A percentile compares a stretch with the other conserved stretches of the same genome.
phyloP scores from a whole-genome alignment of 169 alveolate species.

The Eimeria praecox region DNA sequence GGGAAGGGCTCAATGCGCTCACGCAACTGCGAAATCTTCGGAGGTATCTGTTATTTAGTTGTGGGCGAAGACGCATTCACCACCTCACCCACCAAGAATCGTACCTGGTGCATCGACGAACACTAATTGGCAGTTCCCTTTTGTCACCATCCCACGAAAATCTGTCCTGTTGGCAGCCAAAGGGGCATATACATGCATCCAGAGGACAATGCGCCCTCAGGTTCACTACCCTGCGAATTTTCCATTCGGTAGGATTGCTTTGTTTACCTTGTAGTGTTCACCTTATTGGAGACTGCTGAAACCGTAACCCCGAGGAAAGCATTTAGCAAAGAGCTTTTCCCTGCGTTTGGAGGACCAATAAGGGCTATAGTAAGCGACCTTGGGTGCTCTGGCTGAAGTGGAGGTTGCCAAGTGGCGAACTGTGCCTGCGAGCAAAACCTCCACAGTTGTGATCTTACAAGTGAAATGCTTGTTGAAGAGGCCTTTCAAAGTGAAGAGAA shows the following conservation, averaged over 20 bases:
- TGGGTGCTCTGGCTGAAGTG: slow-evolving; percentile 78
- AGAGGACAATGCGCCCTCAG: neutral
- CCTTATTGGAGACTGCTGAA: slow-evolving; percentile 93
- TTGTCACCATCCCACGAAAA: slow-evolving; percentile 85
- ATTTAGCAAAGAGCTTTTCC: slow-evolving; percentile 91
- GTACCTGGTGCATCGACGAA: slow-evolving; percentile 92
- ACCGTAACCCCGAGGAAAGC: slow-evolving; percentile 88
- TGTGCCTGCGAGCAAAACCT: slow-evolving; percentile 73
- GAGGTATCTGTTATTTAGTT: neutral
- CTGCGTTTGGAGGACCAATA: slow-evolving; percentile 91
- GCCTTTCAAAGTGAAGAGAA: neutral
- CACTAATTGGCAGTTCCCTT: slow-evolving; percentile 88
- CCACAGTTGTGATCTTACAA: neutral
- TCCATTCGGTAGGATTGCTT: neutral
- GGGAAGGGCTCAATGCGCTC: neutral
- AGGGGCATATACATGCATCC: neutral
- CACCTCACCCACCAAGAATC: neutral
- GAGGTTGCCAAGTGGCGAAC: slow-evolving; percentile 82
- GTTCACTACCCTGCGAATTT: neutral
- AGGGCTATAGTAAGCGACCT: slow-evolving; percentile 85
- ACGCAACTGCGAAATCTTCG: neutral
- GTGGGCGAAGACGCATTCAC: neutral
- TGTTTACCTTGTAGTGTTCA: slow-evolving; percentile 90
- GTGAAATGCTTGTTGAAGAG: neutral
- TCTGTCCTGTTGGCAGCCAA: slow-evolving; percentile 65